Evolutionary conservation across 2,329 filamentous ascomycete species (phyloP).

Genomic region (Aspergillus latus): DNA sequence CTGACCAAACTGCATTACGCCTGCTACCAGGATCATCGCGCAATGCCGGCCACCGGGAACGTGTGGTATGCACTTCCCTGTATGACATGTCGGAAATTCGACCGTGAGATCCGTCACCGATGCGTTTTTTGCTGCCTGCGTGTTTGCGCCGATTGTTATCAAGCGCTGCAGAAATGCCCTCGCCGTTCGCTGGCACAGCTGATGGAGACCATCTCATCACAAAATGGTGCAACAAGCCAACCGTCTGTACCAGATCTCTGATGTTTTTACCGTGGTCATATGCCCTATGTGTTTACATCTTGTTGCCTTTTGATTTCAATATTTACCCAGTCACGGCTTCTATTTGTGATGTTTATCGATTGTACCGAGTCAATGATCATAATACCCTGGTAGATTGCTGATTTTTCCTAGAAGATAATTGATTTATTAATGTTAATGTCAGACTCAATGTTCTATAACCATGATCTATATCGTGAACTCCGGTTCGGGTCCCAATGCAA

Average conservation of each 20-base stretch:
- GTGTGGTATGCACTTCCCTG: slow-evolving; percentile 43
- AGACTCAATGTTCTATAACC: background rate
- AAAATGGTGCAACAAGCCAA: background rate
- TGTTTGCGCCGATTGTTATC: slow-evolving; percentile 39
- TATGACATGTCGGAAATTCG: slow-evolving; percentile 44
- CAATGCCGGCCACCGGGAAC: slow-evolving; percentile 39
- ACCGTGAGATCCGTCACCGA: slow-evolving; percentile 38
- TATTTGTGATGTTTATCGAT: background rate
- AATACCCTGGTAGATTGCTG: slow-evolving; percentile 12
- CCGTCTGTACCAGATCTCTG: background rate
- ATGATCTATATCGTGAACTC: background rate
- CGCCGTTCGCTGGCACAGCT: slow-evolving; percentile 35
- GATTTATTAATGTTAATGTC: background rate
- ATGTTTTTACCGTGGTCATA: background rate
- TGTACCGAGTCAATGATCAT: slow-evolving; percentile 9
- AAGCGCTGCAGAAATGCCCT: slow-evolving; percentile 34
- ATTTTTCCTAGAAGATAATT: slow-evolving; percentile 1
- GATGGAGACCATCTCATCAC: slow-evolving; percentile 25
- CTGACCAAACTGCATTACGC: slow-evolving; percentile 38
- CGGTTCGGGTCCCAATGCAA: slow-evolving; percentile 9
- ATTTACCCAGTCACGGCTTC: background rate
- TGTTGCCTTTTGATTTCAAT: background rate
- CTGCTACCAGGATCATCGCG: slow-evolving; percentile 43
- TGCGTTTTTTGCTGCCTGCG: slow-evolving; percentile 46
- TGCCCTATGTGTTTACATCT: background rate